Evolutionary conservation across 176 grass and related monocot species (phyloP).

Genomic region (Typha latifolia): DNA sequence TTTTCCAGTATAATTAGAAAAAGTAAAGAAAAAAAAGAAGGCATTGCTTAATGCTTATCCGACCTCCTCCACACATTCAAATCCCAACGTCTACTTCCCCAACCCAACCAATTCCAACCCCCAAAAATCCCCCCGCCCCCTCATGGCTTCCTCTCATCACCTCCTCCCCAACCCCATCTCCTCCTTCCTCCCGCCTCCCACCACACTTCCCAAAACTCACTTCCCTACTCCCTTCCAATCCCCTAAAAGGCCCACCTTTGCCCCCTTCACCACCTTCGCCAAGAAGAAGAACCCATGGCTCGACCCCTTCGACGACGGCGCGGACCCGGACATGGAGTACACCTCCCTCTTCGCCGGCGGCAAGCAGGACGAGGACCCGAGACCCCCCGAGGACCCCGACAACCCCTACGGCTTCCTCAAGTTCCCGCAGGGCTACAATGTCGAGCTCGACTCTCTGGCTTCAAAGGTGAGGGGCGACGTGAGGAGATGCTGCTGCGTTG

Average conservation of each 20-base stretch:
- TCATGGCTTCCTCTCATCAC: constrained; percentile 23
- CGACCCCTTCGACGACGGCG: constrained; percentile 79
- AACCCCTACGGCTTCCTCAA: constrained; percentile 83
- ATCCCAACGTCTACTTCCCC: constrained; percentile 16
- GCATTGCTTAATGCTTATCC: background rate
- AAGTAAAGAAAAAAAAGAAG: too few relatives aligned
- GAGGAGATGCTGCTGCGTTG: constrained; percentile 76
- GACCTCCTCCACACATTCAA: constrained; percentile 32
- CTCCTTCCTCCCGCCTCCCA: constrained; percentile 30
- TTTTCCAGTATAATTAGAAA: too few relatives aligned
- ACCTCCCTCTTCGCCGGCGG: constrained; percentile 49
- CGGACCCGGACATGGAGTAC: constrained; percentile 61
- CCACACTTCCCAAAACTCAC: constrained; percentile 8
- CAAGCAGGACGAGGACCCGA: constrained; percentile 93
- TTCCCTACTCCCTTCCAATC: background rate
- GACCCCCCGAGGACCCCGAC: constrained; percentile 45
- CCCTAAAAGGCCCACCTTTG: background rate
- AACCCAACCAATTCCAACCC: constrained; percentile 8
- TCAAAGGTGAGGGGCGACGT: constrained; percentile 85
- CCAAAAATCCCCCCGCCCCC: background rate
- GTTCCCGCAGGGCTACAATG: constrained; percentile 72
- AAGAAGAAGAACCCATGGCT: constrained; percentile 94
- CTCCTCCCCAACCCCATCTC: constrained; percentile 22
- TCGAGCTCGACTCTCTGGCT: constrained; percentile 72
- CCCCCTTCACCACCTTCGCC: background rate